Base-by-base conservation (phyloP, 306 rosid species). In the Castanea sativa region DNA sequence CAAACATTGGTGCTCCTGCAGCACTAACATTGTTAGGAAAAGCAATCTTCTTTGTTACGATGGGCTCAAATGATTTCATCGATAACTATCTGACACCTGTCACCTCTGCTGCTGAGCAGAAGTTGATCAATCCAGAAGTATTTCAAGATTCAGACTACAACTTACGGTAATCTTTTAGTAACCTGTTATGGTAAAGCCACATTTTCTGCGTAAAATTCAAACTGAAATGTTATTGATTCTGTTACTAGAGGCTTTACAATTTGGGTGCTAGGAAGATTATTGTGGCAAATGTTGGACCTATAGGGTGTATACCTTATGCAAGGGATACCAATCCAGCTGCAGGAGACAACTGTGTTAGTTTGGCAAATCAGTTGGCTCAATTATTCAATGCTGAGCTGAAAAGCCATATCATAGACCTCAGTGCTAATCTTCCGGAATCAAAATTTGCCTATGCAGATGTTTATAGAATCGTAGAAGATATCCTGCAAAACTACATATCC, bases 41-140 rank as follows among this genome's bases (percentile, higher is more conserved):
- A 6, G 83, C 97, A 19, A 56, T 93, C 6, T 88, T 87, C 83
- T 80, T 90, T 0, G 85, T 91, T 21, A 51, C 87, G 56, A 90
- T 91, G 1, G 98, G 97, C 74, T 87, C 93, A 7, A 93, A 91
- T 14, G 94, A 91, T 79, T 88, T 90, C 89, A 86, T 93, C 18
- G 86, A 91, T 45, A 90, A 90, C 86, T 90, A 87, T 77, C 80
- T 90, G 73, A 49, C 82, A 41, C 94, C 91, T 0, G 14, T 73
- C 0, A 35, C 82, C 72, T 65, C 87, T 3, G 60, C 38, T 81
- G 63, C 80, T 45, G 76, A 79, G 38, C 76, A 78, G 52, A 68
- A 60, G 14, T 32, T 60, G 11, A 77, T 71, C 33, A 65, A 90
- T 67, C 91, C 92, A 4, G 79, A 90, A 65, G 13, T 52, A 38